A percentile compares a stretch with the other conserved stretches of the same genome.
These are phyloP conservation scores for Cantharellus anzutake DNA, from an alignment of 768 basidiomycete species.

Conservation along the genomic window DNA sequence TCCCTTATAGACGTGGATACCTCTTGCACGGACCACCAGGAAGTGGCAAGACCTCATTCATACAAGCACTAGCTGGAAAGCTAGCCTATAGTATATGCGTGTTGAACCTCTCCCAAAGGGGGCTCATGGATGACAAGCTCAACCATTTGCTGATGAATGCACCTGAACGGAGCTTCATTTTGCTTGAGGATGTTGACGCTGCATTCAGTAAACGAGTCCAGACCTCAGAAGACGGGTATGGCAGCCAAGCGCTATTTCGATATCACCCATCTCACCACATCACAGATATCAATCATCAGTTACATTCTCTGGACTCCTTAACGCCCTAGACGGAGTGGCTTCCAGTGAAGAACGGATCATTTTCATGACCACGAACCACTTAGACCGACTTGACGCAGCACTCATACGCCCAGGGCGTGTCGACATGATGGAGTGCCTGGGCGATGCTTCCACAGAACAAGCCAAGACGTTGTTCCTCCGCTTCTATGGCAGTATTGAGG, in stretches of 20 bases:
- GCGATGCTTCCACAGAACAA: slow-evolving; percentile 72
- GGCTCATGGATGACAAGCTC: slow-evolving; percentile 90
- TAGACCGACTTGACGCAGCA: slow-evolving; percentile 75
- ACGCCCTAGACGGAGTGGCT: slow-evolving; percentile 92
- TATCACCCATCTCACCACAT: not conserved
- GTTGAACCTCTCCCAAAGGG: slow-evolving; percentile 88
- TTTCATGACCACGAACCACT: slow-evolving; percentile 98
- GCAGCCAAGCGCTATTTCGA: slow-evolving; percentile 1
- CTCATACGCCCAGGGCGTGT: slow-evolving; percentile 92
- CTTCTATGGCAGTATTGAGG: slow-evolving; percentile 39
- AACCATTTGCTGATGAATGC: slow-evolving; percentile 84
- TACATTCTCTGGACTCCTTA: slow-evolving; percentile 94
- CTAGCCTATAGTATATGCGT: slow-evolving; percentile 91
- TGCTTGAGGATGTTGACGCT: slow-evolving; percentile 95
- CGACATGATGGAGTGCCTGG: slow-evolving; percentile 66
- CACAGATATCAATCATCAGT: slow-evolving; percentile 80
- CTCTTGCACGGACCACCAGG: slow-evolving; percentile 92
- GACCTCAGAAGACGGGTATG: slow-evolving; percentile 81
- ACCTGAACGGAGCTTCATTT: slow-evolving; percentile 81
- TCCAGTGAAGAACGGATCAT: slow-evolving; percentile 96
- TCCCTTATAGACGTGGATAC: slow-evolving; percentile 93
- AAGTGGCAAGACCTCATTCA: slow-evolving; percentile 96
- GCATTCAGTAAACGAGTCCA: slow-evolving; percentile 89
- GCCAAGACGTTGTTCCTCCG: slow-evolving; percentile 56
- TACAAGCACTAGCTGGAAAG: slow-evolving; percentile 87